Evolutionary conservation across 1,284 basidiomycete species (phyloP).

Genomic region (Pisolithus thermaeus): DNA sequence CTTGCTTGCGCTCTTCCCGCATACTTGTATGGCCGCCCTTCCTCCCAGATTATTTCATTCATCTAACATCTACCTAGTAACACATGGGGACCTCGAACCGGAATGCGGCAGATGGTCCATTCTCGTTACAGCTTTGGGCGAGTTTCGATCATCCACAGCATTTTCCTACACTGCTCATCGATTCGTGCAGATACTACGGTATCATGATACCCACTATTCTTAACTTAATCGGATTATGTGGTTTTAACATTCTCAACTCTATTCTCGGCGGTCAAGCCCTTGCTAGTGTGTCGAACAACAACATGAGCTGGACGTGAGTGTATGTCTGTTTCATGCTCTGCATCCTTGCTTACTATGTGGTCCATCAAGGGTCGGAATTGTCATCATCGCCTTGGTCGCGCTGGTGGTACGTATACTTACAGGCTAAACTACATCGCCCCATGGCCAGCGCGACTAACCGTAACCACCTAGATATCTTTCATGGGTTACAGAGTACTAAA

Average conservation of each 20-base stretch:
- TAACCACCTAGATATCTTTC: conserved; percentile 57
- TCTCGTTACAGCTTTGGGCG: conserved; percentile 77
- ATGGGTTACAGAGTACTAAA: conserved; percentile 73
- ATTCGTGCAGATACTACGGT: conserved; percentile 53
- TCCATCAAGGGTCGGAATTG: conserved; percentile 74
- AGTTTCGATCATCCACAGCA: conserved; percentile 14
- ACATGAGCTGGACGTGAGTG: conserved; percentile 61
- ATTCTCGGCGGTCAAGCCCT: conserved; percentile 80
- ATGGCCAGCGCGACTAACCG: neutral
- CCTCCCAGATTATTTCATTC: neutral
- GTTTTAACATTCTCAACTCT: conserved; percentile 73
- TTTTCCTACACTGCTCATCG: neutral
- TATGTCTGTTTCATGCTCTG: conserved; percentile 3
- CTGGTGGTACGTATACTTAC: conserved; percentile 51
- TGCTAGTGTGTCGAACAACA: conserved; percentile 59
- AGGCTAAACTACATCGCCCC: neutral
- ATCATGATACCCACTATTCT: conserved; percentile 60
- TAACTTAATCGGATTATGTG: conserved; percentile 59
- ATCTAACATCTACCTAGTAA: conserved; percentile 37
- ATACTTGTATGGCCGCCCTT: conserved; percentile 44
- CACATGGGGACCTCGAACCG: conserved; percentile 82
- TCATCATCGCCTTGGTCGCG: conserved; percentile 75
- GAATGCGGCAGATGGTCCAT: conserved; percentile 85
- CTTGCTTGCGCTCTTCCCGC: conserved; percentile 49
- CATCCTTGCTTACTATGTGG: conserved; percentile 4